phyloP scores from a whole-genome alignment of 177 flowering plant genomes.

The Vitis hybrid region DNA sequence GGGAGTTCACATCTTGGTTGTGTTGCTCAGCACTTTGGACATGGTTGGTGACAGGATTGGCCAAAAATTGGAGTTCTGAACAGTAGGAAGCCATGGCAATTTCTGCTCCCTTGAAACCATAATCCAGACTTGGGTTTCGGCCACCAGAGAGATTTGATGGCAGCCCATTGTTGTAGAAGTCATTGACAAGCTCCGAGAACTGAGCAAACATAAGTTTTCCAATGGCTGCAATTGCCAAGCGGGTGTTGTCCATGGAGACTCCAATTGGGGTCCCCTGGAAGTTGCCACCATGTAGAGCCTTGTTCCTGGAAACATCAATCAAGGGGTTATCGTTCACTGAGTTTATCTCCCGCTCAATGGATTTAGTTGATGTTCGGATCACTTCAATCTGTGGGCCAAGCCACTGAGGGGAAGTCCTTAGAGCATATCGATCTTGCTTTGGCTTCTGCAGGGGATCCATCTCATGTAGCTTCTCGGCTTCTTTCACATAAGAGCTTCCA shows the following conservation, averaged over 20 bases:
- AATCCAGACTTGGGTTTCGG: conserved; percentile 60
- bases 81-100: conserved; percentile 68
- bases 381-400: conserved; percentile 45
- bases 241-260: conserved; percentile 55
- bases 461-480: conserved; percentile 41
- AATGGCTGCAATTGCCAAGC: conserved; percentile 52
- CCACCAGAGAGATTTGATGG: conserved; percentile 61
- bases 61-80: conserved; percentile 57
- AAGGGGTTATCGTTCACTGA: conserved; percentile 47
- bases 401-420: conserved; percentile 46
- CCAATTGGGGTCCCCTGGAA: conserved; percentile 68
- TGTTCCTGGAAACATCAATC: conserved; percentile 57
- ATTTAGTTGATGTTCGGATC: conserved; percentile 35
- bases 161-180: conserved; percentile 64
- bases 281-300: conserved; percentile 58
- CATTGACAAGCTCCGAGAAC: conserved; percentile 60
- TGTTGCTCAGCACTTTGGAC: conserved; percentile 68
- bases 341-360: conserved; percentile 45
- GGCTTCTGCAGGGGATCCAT: conserved; percentile 48
- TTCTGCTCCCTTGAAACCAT: conserved; percentile 67
- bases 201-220: conserved; percentile 65
- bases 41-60: conserved; percentile 60
- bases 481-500: conserved; percentile 38
- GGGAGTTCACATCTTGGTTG: conserved; percentile 63
- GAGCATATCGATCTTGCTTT: conserved; percentile 45